phyloP scores from a whole-genome alignment of 2,329 filamentous ascomycete genomes.

The Sporothrix curviconia region DNA sequence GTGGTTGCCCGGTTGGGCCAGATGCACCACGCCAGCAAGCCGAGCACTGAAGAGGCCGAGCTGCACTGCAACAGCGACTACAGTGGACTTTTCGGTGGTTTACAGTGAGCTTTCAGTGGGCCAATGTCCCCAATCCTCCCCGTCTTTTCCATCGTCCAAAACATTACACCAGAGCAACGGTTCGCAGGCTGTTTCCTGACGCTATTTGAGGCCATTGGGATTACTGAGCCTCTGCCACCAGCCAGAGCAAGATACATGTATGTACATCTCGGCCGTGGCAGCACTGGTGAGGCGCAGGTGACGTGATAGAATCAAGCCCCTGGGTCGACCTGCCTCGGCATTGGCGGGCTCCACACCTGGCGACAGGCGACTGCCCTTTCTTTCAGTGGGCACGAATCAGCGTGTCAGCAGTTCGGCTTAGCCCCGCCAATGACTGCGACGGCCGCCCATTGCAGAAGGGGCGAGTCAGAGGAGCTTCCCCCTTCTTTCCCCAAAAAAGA shows the following conservation, averaged over 20 bases:
- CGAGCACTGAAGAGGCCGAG: too few relatives aligned
- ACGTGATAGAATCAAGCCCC: slow-evolving; percentile 4
- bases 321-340: slow-evolving; percentile 34
- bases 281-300: too few relatives aligned
- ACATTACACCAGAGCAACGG: neutral
- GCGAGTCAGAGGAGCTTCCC: neutral
- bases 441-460: neutral
- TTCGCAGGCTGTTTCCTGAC: too few relatives aligned
- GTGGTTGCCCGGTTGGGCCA: slow-evolving; percentile 2
- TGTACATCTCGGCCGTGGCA: too few relatives aligned
- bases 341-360: neutral
- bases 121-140: neutral
- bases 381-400: slow-evolving; percentile 34
- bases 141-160: too few relatives aligned
- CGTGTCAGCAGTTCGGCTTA: slow-evolving; percentile 33
- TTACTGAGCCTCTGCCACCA: neutral
- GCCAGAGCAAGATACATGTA: too few relatives aligned
- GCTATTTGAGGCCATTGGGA: neutral
- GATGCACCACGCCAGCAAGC: neutral
- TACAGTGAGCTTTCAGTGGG: too few relatives aligned
- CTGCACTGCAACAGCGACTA: too few relatives aligned
- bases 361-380: too few relatives aligned
- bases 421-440: slow-evolving; percentile 12
- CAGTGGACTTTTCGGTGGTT: too few relatives aligned
- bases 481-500: neutral